Evolutionary conservation across 2,329 filamentous ascomycete species (phyloP), one percentile per base, ranked within the genome.

Genomic region (Macrophomina tecta): DNA sequence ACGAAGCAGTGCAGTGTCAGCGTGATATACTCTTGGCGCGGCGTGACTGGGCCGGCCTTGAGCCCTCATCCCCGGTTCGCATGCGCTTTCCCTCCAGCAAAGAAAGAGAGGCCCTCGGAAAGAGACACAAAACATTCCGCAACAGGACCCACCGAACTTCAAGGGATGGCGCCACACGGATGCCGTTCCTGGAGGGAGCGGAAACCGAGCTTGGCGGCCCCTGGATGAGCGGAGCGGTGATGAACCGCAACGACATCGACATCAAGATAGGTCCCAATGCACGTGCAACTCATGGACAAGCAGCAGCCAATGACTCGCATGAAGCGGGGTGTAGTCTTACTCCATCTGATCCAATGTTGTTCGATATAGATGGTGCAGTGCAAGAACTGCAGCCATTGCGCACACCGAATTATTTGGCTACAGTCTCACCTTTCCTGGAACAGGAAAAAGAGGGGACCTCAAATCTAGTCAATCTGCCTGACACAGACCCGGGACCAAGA

Each of bases 251-350:
- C 49, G 65, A 74, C 65, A 74, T 80, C 62, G 72, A 69, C 55
- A 72, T 80, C 65, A 75, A 73, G 30, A 77, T 80, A 65, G 78
- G 78, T 16, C 74, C 73, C 63, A 73, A 77, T 69, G 77, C 75
- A 66, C 71, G 76, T 69, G 72, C 71, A 58, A 74, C 69, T 61
- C 69, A 69, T 46, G 69, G 67, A n/a, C 70, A 71, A 14, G 36
- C 40, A 30, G 14, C 18, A 14, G 34, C n/a, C 14, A 60, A 66
- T 49, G 55, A 61, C 45, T 61, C 36, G 55, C 64, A 52, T 51
- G 28, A 34, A 28, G 12, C 23, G 18, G 55, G 42, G 42, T 3
- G 8, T 32, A 36, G 8, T 42, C 52, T 51, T 36, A 69, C 68
- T 46, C 75, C 72, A 16, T 77, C 76, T 8, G 76, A 78, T 38